Percentiles rank a stretch among this genome's conserved stretches.
phyloP scores from a whole-genome alignment of 441 rosid species.

The Adansonia gregorii region DNA sequence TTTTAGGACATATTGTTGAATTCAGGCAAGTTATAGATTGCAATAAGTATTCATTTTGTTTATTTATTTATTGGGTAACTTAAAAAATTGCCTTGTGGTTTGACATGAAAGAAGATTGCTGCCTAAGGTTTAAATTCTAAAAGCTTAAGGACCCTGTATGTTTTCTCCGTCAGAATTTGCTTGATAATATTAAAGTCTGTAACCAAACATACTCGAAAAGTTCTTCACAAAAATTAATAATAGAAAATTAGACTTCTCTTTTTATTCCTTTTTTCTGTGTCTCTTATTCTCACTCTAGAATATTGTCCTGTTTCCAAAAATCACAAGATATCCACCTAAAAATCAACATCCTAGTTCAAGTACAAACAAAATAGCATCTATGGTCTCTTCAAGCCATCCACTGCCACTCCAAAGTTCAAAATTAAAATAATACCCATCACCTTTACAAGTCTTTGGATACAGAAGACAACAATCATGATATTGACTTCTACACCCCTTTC shows the following conservation, averaged over 20 bases:
- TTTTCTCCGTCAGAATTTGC: neutral
- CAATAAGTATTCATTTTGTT: slow-evolving; percentile 22
- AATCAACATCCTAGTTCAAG: neutral
- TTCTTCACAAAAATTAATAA: neutral
- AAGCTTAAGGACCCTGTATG: neutral
- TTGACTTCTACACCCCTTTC: neutral
- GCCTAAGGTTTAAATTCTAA: neutral
- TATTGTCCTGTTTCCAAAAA: neutral
- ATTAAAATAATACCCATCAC: neutral
- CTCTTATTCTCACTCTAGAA: neutral
- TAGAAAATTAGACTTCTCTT: neutral
- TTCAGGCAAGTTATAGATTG: slow-evolving; percentile 54
- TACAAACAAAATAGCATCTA: slow-evolving; percentile 1
- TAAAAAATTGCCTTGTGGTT: neutral
- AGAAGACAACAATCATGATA: neutral
- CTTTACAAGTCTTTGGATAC: neutral
- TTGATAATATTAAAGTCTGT: neutral
- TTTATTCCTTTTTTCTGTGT: neutral
- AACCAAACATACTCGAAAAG: neutral
- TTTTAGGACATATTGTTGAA: slow-evolving; percentile 70
- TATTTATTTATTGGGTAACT: slow-evolving; percentile 9
- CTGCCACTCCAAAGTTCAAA: neutral
- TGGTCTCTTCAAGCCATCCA: neutral
- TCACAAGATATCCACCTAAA: neutral
- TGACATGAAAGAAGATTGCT: neutral